Evolutionary conservation across 192 early-diverging fungal species (phyloP), one percentile per base, ranked within the genome.

Genomic region (Dissophora globulifera): DNA sequence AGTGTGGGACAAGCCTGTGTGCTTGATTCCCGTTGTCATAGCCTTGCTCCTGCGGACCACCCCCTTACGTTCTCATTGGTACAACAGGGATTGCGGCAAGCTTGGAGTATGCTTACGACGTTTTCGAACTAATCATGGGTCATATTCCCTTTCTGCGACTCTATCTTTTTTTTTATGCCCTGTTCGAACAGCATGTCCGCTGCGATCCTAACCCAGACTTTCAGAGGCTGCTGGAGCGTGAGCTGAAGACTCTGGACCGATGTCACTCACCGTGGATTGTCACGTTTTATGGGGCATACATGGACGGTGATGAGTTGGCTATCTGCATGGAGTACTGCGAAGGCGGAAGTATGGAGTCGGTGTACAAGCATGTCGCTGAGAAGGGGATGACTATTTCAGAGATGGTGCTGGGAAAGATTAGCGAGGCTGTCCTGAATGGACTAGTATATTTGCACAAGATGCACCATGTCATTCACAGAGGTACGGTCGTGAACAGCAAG

Each of bases 261-360:
- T 98, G 97, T 80, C 85, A 93, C 67, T 95, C 93, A 33, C 92
- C 93, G 19, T 93, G 94, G 71, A 97, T 98, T 55, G 96, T 99
- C 0, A 90, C 92, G 25, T 99, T 91, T 72, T 98, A 92, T 67
- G 98, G 98, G 30, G 94, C 95, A n/a, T 97, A 92, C 62, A 82
- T 93, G 46, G 87, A 93, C 42, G 93, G 93, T n/a, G 91, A 88
- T 60, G 89, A 90, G 51, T 84, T 99, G 6, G 93, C 91, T 10
- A 95, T 99, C 46, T 96, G 93, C 79, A 97, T 99, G 93, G 98
- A 98, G 83, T 97, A 92, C 75, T 95, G 95, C 82, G 92, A 94
- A 78, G 88, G 91, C 11, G 97, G 98, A 38, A 96, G 94, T 55
- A 85, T 99, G 35, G 95, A 99, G 61, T 84, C 85, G 30, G 91